These are phyloP conservation scores for Epichloe uncinata DNA, from an alignment of 2,329 filamentous ascomycete genomes.

Conservation along the genomic window DNA sequence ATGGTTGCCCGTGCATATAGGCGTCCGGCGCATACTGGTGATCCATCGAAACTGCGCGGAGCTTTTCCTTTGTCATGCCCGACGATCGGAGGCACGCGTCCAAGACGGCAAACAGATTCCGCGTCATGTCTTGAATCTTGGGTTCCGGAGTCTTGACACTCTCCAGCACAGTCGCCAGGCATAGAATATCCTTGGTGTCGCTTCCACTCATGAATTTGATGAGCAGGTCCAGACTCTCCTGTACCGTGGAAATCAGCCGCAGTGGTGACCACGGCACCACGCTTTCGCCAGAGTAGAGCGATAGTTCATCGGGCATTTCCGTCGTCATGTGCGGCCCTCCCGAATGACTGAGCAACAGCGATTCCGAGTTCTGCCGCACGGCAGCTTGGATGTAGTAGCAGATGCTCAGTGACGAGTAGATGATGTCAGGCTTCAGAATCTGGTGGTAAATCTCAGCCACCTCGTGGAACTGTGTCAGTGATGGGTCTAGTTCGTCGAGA, in stretches of 20 bases:
- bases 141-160: conserved; percentile 29
- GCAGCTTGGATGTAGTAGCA: conserved; percentile 38
- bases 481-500: conserved; percentile 38
- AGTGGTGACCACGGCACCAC: conserved; percentile 28
- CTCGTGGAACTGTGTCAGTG: conserved; percentile 30
- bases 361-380: conserved; percentile 17
- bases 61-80: conserved; percentile 26
- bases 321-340: conserved; percentile 17
- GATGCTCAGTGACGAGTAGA: conserved; percentile 41
- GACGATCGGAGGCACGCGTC: conserved; percentile 31
- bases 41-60: conserved; percentile 1
- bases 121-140: conserved; percentile 27
- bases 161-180: conserved; percentile 33
- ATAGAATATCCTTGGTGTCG: conserved; percentile 37
- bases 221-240: conserved; percentile 33
- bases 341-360: conserved; percentile 16
- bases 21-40: conserved; percentile 2
- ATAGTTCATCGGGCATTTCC: conserved; percentile 3
- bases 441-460: conserved; percentile 40
- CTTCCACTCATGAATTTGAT: conserved; percentile 33
- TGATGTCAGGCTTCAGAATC: conserved; percentile 38
- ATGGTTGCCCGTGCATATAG: conserved; percentile 12
- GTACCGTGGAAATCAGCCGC: conserved; percentile 29
- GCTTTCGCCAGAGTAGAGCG: conserved; percentile 22
- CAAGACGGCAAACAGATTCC: conserved; percentile 27